phyloP scores from a whole-genome alignment of 345 rosid species.

The Pugionium dolabratum region DNA sequence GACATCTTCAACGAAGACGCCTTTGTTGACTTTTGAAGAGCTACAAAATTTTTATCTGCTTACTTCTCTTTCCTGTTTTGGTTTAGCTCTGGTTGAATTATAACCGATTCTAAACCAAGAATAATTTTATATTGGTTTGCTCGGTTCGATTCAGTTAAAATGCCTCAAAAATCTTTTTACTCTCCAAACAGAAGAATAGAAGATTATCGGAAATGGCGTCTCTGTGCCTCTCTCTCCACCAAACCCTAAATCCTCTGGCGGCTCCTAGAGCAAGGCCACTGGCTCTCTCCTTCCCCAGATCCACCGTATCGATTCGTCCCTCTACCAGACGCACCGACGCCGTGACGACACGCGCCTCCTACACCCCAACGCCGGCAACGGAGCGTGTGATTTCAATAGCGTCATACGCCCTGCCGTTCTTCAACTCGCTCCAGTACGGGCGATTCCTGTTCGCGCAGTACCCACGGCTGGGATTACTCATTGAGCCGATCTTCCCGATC shows the following conservation, averaged over 20 bases:
- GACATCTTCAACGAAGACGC: too few relatives aligned
- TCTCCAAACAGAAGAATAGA: not conserved
- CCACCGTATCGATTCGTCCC: constrained; percentile 18
- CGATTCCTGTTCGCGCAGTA: constrained; percentile 69
- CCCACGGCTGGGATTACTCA: constrained; percentile 51
- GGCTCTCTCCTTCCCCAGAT: constrained; percentile 26
- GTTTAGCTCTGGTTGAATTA: not conserved
- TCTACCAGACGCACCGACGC: constrained; percentile 19
- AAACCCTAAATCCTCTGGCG: constrained; percentile 33
- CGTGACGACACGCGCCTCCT: constrained; percentile 46
- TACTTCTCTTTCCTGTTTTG: not conserved
- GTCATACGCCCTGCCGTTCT: constrained; percentile 82
- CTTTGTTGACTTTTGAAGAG: too few relatives aligned
- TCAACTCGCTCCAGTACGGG: constrained; percentile 86
- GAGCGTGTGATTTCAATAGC: constrained; percentile 76
- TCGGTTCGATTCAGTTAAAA: constrained; percentile 7
- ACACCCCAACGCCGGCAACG: constrained; percentile 71
- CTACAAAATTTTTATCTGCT: not conserved
- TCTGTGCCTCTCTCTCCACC: constrained; percentile 43
- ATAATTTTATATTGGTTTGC: not conserved
- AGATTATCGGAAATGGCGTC: constrained; percentile 40
- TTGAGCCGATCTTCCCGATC: constrained; percentile 77
- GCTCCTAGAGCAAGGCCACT: constrained; percentile 26
- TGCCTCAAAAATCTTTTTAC: not conserved
- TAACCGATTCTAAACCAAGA: not conserved